Evolutionary conservation across 176 grass and related monocot species (phyloP), one percentile per base, ranked within the genome.

Genomic region (Carex myosuroides): DNA sequence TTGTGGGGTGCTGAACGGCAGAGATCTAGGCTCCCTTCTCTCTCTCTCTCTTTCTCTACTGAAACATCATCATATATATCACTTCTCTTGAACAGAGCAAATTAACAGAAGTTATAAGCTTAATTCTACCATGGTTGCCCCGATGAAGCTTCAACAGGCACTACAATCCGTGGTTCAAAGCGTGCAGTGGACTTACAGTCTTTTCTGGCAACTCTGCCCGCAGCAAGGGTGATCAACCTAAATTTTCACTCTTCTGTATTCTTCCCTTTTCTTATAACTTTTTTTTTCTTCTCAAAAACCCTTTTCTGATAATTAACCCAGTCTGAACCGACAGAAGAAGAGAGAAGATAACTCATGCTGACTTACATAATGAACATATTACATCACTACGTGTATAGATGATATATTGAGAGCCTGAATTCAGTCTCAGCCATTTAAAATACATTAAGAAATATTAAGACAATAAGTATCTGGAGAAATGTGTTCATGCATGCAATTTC

Each of bases 111-210:
- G 11, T 6, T 35, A 46, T 33, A 68, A 39, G 64, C 32, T 67
- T 56, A 5, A 6, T 60, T 60, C 5, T 60, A 20, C 5, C 79
- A 93, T 88, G 86, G 83, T 59, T 57, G 82, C 60, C n/a, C 14
- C 65, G 37, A 62, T 57, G 33, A 84, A 62, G 53, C 87, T 84
- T 68, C 89, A 91, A 50, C 13, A 70, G 53, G 85, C 91, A 70
- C 80, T 98, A 61, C 92, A 98, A 85, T n/a, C 80, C 14, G 89
- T 88, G 86, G 95, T 88, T 44, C 79, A 90, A 53, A 76, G 85
- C 56, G 86, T 92, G 30, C 82, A 86, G 16, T 98, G 95, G 95
- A 98, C 95, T n/a, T 98, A 98, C 86, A 90, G 76, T 73, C 52
- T 95, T 84, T 88, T 98, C 89, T 98, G 95, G 95, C 79, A 89